Evolutionary conservation across 1,284 basidiomycete genomes (phyloP), one percentile per base, ranked within the genome.

Genomic region (Moesziomyces parantarcticus): DNA sequence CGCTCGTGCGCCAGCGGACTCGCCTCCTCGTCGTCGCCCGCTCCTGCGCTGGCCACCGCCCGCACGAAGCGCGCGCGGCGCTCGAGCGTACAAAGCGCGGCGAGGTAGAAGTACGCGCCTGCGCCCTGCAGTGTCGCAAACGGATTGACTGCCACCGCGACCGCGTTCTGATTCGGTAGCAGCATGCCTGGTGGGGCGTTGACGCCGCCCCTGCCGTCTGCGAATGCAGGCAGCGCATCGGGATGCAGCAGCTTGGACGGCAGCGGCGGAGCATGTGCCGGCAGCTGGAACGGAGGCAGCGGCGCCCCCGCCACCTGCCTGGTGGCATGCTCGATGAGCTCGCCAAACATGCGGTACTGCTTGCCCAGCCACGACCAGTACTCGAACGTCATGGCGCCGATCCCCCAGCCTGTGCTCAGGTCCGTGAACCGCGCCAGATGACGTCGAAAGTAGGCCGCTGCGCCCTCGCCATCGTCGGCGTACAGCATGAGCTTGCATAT

Each of bases 311-410:
- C 36, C 2, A 70, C 21, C 8, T 54, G 13, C 7, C 58, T 48
- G 7, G 62, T 74, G 0, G 73, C 77, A 13, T 59, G 50, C 16
- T 77, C 77, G 13, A 78, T 36, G 2, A 83, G 65, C 47, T 80
- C 79, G 25, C 63, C 80, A 39, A 83, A 70, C 41, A 82, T 46
- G 9, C 59, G 56, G 46, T 79, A 82, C 92, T 97, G 94, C 79
- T 94, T 88, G 9, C 92, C 91, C 52, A 94, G 87, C 96, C 95
- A 99, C 75, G 91, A 92, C 96, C 96, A 98, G 81, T 90, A 98
- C 83, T 98, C 97, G 76, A 92, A 97, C 0, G 93, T 97, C 77
- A 94, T 92, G 77, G 94, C 92, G n/a, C 94, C 94, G 55, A 98
- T 97, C 3, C 93, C 93, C 96, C 96, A 98, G 0, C 92, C 91